A percentile compares a stretch with the other conserved stretches of the same genome.
phyloP scores from a whole-genome alignment of 345 rosid genomes.

The Salix udensis region DNA sequence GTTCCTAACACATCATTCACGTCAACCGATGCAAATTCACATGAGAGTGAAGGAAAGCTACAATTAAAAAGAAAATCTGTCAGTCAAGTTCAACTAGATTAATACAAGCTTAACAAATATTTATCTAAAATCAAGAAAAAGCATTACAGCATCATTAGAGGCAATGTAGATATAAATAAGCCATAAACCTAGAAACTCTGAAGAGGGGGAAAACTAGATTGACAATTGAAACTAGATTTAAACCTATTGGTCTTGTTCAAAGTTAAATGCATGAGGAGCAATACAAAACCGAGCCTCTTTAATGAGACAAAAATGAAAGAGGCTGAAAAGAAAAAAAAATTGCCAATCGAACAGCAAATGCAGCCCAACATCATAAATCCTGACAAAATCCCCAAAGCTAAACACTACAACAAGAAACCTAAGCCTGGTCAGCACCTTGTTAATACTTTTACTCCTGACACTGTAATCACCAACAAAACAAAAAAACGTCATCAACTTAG shows the following conservation, averaged over 20 bases:
- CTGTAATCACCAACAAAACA: not conserved
- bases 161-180: not conserved
- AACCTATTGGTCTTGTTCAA: not conserved
- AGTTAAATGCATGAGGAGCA: not conserved
- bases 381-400: not conserved
- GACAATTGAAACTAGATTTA: not conserved
- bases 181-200: not conserved
- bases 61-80: conserved; percentile 28
- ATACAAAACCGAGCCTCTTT: not conserved
- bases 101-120: conserved; percentile 3
- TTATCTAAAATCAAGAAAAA: not conserved
- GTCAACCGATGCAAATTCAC: conserved; percentile 95
- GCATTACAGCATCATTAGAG: not conserved
- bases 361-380: not conserved
- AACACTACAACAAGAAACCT: not conserved
- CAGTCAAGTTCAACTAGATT: conserved; percentile 20
- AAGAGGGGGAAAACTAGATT: not conserved
- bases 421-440: not conserved
- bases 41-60: conserved; percentile 95
- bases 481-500: not conserved
- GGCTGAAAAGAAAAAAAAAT: not conserved
- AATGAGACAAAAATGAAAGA: not conserved
- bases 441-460: not conserved
- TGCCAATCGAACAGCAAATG: not conserved
- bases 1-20: conserved; percentile 97